Evolutionary conservation across 805 yeast species (phyloP), one percentile per base, ranked within the genome.

Genomic region (Yarrowia yakushimensis): DNA sequence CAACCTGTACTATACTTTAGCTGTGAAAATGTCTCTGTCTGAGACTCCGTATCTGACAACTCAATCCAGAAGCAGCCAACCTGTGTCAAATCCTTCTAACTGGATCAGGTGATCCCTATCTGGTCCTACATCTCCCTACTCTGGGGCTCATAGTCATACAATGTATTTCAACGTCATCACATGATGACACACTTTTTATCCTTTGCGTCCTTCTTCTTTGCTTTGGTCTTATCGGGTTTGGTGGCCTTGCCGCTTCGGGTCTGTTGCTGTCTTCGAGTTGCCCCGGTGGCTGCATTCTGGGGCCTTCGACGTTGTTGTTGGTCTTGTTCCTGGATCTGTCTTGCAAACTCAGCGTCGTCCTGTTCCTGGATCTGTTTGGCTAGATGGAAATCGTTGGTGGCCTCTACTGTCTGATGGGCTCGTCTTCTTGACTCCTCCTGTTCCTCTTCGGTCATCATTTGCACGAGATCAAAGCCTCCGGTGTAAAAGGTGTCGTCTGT

Each of bases 401-500:
- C 61, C 17, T 65, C 67, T 4, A 64, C 62, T 18, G 65, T 25
- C 23, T 41, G 46, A 15, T 28, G 30, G 13, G 61, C 61, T 31
- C 39, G 4, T 30, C 39, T 10, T 41, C 39, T 22, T 4, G 61
- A 55, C 27, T 55, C 61, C 10, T 37, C 39, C 37, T 55, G 61
- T 23, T 55, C 39, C 22, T 55, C 22, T 0, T 39, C 48, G 1
- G 61, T 39, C 48, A 39, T 39, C 15, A 55, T 9, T 13, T 39
- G 36, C 20, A 55, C 48, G n/a, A 34, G 23, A 28, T 39, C 46
- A 66, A 89, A 89, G 18, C 77, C 79, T 1, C 94, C 96, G 13
- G 83, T 82, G 71, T 82, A 84, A 67, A 85, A 88, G 27, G 78
- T 76, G 69, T 89, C 96, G n/a, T 83, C 83, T 1, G 78, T 73